Base-by-base conservation (phyloP, 345 rosid genomes). In the Rubroshorea leprosula region DNA sequence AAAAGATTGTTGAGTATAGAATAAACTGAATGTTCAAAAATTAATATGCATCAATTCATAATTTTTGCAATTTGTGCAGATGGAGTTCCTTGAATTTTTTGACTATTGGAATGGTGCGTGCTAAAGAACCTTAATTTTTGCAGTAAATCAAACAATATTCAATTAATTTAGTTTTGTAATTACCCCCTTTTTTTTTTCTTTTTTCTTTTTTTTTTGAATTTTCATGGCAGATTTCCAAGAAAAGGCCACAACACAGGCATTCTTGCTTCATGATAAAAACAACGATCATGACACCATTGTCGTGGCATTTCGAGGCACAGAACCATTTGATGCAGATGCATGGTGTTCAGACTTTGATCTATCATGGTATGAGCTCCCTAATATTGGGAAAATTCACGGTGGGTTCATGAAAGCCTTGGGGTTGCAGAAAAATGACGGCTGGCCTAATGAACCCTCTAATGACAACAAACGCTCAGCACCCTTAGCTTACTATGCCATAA, bases 381-480 rank as follows among this genome's bases (percentile, higher is more conserved):
- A 70, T 22, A 48, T 83, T 47, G 96, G 96, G 20, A 86, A 57
- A 50, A 78, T 86, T 61, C 94, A 86, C 46, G 82, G 85, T 5
- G 94, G 96, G 13, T 85, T 83, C 64, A 71, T 89, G 82, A 85
- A 89, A 72, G 89, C 90, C 20, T 25, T 89, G 12, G 96, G 96
- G 10, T 72, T 89, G 15, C 96, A 82, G 17, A 74, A 72, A 46
- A 58, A 25, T 61, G 47, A 39, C 3, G 89, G 86, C 5, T 89
- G 87, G 91, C 86, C 94, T 0, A 66, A 71, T 49, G 20, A 72
- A 22, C 47, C 57, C 22, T 27, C 58, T 2, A 18, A 55, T 25
- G 69, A 70, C 21, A 51, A 27, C 5, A 64, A 14, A 0, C 55
- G 72, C 21, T 14, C 54, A 4, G 69, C 63, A 0, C 78, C 81